These are phyloP conservation scores for Ophiostoma montium DNA, from an alignment of 2,329 filamentous ascomycete genomes.

Conservation along the genomic window DNA sequence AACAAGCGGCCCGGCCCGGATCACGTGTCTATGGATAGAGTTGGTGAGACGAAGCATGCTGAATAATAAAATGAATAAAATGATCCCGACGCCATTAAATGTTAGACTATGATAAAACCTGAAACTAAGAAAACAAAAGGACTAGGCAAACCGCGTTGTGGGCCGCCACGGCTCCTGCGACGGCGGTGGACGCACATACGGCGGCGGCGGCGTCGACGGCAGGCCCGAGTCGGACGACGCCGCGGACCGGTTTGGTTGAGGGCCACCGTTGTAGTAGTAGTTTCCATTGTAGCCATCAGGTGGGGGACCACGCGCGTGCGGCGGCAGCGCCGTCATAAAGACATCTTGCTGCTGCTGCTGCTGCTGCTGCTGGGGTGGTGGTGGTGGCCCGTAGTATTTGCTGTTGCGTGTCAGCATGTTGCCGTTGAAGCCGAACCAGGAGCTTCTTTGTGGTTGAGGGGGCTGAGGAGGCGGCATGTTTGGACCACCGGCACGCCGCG, in stretches of 20 bases:
- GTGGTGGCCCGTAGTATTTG: neutral
- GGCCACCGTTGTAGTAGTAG: neutral
- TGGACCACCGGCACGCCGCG: slow-evolving; percentile 1
- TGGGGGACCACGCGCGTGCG: neutral
- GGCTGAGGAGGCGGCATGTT: no score
- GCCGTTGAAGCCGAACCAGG: slow-evolving; percentile 3
- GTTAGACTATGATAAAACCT: neutral
- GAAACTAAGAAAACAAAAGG: neutral
- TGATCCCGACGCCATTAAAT: neutral
- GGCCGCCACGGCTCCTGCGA: neutral
- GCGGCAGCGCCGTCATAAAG: neutral
- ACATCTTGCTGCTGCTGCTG: neutral
- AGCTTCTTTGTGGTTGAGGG: no score
- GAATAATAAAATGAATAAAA: neutral
- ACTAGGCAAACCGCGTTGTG: neutral
- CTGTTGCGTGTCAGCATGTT: neutral
- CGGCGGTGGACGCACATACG: neutral
- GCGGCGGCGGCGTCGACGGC: neutral
- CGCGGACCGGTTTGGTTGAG: neutral
- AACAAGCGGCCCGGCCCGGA: no score
- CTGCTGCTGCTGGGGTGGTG: neutral
- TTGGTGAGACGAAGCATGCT: neutral
- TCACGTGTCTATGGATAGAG: no score
- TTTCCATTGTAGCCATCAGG: neutral
- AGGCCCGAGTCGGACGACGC: neutral